Evolutionary conservation across 306 rosid genomes (phyloP).

Genomic region (Cucurbita moschata): DNA sequence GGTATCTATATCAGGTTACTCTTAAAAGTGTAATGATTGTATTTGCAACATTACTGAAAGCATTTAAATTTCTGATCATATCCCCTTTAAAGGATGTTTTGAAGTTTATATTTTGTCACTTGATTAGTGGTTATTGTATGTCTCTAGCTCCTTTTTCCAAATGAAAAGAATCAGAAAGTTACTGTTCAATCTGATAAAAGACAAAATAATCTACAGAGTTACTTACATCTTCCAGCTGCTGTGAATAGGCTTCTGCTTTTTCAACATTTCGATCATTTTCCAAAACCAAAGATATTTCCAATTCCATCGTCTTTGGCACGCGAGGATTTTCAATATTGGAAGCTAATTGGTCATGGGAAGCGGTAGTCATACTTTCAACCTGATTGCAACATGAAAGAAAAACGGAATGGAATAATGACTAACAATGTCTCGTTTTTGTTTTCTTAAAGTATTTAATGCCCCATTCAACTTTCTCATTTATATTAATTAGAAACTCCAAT

Average conservation of each 20-base stretch:
- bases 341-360: slow-evolving; percentile 12
- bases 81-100: background rate
- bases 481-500: background rate
- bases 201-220: background rate
- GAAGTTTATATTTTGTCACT: background rate
- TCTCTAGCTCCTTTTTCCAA: background rate
- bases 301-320: slow-evolving; percentile 29
- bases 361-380: slow-evolving; percentile 20
- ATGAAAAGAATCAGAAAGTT: background rate
- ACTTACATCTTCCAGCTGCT: slow-evolving; percentile 88
- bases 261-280: slow-evolving; percentile 59
- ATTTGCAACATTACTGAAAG: background rate
- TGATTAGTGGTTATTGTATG: background rate
- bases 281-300: slow-evolving; percentile 27
- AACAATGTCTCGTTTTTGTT: background rate
- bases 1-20: background rate
- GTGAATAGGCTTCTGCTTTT: slow-evolving; percentile 67
- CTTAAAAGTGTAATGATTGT: background rate
- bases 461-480: background rate
- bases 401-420: background rate
- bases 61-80: background rate
- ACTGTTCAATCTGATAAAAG: background rate
- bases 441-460: background rate
- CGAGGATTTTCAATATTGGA: slow-evolving; percentile 25
- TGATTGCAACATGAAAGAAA: slow-evolving; percentile 9